Evolutionary conservation across 805 yeast genomes (phyloP), one percentile per base, ranked within the genome.

Genomic region (Schwanniomyces polymorphus): DNA sequence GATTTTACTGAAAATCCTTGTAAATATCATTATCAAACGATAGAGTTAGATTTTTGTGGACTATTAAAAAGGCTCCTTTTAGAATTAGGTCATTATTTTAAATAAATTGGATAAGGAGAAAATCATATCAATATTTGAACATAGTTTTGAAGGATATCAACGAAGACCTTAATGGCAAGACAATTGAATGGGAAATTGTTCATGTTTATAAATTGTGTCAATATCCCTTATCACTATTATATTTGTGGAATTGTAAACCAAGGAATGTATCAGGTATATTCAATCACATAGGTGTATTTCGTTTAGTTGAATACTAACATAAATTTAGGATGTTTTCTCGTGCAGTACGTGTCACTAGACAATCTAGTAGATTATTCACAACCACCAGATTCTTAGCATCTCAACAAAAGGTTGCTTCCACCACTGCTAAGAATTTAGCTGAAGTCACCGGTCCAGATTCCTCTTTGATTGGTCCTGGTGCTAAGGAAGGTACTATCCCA

Each of bases 391-490:
- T 64, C 42, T 51, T 60, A 48, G 50, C 57, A 33, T 47, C 57
- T 26, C 47, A 44, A 31, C 51, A 50, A 26, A 50, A 51, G 41
- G 74, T 74, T 54, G 72, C 70, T 35, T 72, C 70, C 62, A 82
- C 81, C 68, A 84, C 90, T 51, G 92, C 96, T 48, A 60, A 73
- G 50, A 74, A 63, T 45, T 79, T 92, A 61, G 74, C 85, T 47
- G 96, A 92, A 68, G 96, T 92, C 58, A 78, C 82, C 44, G 90
- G 89, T 64, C 80, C 84, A 43, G 76, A 68, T 57, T 82, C 79
- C 55, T 78, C 90, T 46, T 81, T 92, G 70, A 81, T 91, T 58
- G 97, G 97, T 70, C 84, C 87, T 46, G 98, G 97, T 82, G 96
- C 96, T 56, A 72, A 76, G 57, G 79, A 81, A 58, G 96, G 92